A percentile compares a stretch with the other conserved stretches of the same genome.
Evolutionary conservation across 2,329 filamentous ascomycete genomes (phyloP).

Genomic region (Xylariaceae sp.): DNA sequence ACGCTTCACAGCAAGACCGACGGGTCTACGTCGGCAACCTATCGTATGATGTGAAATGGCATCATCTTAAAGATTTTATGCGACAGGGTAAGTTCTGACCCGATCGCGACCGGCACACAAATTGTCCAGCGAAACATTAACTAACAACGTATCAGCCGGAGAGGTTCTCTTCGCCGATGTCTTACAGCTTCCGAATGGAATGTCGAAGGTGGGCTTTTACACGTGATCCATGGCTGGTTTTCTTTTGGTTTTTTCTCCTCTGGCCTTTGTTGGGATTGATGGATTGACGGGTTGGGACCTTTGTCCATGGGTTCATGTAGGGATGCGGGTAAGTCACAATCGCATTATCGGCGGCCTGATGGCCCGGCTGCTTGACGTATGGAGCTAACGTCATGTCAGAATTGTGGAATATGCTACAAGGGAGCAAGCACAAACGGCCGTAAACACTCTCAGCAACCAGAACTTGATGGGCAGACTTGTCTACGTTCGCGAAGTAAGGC

Average conservation of each 20-base stretch:
- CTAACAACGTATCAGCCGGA: constrained; percentile 66
- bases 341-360: background rate
- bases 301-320: constrained; percentile 86
- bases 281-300: constrained; percentile 97
- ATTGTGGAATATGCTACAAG: constrained; percentile 99
- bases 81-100: constrained; percentile 73
- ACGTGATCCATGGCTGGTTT: constrained; percentile 82
- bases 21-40: constrained; percentile 99
- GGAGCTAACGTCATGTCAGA: constrained; percentile 46
- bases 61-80: constrained; percentile 99
- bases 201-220: constrained; percentile 99
- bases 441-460: constrained; percentile 97
- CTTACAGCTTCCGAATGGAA: constrained; percentile 99
- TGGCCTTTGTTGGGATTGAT: constrained; percentile 77
- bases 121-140: constrained; percentile 25
- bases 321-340: constrained; percentile 87
- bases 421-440: constrained; percentile 97
- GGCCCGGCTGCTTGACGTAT: background rate
- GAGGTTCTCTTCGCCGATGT: constrained; percentile 99
- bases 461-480: constrained; percentile 97
- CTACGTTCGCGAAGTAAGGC: constrained; percentile 88
- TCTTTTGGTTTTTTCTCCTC: constrained; percentile 61
- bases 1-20: constrained; percentile 95
- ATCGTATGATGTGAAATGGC: constrained; percentile 99
- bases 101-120: background rate